Conservation (phyloP, 1,139 yeast genomes). For the Kodamaea derodonti region DNA sequence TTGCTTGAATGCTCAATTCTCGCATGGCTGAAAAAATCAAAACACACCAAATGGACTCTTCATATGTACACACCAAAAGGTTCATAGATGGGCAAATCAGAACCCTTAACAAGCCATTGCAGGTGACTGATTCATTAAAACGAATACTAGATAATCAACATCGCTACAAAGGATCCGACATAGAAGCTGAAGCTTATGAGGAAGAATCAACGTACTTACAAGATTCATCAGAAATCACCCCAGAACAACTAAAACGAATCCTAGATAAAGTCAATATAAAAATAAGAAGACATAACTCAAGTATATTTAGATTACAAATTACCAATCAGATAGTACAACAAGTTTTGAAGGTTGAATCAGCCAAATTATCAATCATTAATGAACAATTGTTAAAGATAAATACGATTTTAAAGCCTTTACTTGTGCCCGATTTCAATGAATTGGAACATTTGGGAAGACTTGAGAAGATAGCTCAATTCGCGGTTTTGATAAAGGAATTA, state of each 20-base stretch:
- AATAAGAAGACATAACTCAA: conserved; percentile 27
- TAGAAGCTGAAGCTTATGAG: conserved; percentile 4
- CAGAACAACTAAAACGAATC: conserved; percentile 20
- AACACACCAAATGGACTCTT: conserved; percentile 1
- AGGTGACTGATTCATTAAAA: conserved; percentile 13
- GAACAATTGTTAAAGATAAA: conserved; percentile 24
- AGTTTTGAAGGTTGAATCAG: conserved; percentile 30
- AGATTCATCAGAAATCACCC: conserved; percentile 10
- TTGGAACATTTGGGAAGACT: conserved; percentile 10
- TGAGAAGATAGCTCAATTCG: conserved; percentile 18
- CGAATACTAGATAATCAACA: conserved; percentile 13
- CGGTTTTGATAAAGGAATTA: conserved; percentile 24
- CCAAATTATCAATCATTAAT: conserved; percentile 25
- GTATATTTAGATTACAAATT: conserved; percentile 27
- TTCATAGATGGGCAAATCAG: conserved; percentile 30
- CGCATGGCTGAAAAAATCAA: too few species aligned
- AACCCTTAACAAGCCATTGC: conserved; percentile 23
- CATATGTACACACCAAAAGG: conserved; percentile 26
- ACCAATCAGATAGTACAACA: conserved; percentile 36
- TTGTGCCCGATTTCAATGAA: conserved; percentile 22
- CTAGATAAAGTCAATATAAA: conserved; percentile 26
- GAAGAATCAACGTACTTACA: conserved; percentile 3
- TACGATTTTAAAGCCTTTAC: conserved; percentile 25
- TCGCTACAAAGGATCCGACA: conserved; percentile 4
- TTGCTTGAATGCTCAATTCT: too few species aligned